Evolutionary conservation across 108 stramenopile species (phyloP), one percentile per base, ranked within the genome.

Genomic region (Fragilariopsis cylindrus): DNA sequence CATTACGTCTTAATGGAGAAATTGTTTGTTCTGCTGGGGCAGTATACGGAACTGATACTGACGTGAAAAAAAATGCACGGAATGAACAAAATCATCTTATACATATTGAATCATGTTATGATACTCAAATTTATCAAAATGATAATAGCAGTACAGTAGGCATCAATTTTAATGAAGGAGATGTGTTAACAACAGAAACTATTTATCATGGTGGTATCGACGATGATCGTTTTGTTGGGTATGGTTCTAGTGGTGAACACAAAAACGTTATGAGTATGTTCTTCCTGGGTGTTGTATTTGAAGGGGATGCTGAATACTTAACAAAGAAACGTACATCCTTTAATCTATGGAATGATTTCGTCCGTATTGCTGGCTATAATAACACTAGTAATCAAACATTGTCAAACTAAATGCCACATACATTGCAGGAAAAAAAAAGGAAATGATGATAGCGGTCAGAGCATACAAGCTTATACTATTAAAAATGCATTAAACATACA

Each of bases 191-290:
- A 21, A 60, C 58, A 21, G 58, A 60, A 40, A 60, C 39, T 40
- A 5, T 21, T 16, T 60, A 60, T 30, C 41, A 60, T 39, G 58
- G 39, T 11, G 58, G 58, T 12, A 60, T 5, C 16, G 21, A 60
- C 21, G 58, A 60, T 30, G 11, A 21, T 5, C 58, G 58, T 5
- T 60, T 60, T 6, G 16, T 5, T 9, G 21, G 21, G 19, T 5
- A 11, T 4, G 4, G 5, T 5, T 21, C 21, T 12, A 40, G 39
- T 16, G 58, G 58, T 12, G 58, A 60, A 40, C 58, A 60, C 58
- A 21, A 39, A 40, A 60, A 60, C 21, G 58, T 30, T 7, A 60
- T 60, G 58, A 60, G 58, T 40, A 60, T 60, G 58, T 60, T 60
- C 58, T 60, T 60, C 41, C 11, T 9, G 58, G 58, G 39, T 30